These are phyloP conservation scores for Pyropia haitanensis DNA, from an alignment of 23 red algal genomes.

Conservation along the genomic window DNA sequence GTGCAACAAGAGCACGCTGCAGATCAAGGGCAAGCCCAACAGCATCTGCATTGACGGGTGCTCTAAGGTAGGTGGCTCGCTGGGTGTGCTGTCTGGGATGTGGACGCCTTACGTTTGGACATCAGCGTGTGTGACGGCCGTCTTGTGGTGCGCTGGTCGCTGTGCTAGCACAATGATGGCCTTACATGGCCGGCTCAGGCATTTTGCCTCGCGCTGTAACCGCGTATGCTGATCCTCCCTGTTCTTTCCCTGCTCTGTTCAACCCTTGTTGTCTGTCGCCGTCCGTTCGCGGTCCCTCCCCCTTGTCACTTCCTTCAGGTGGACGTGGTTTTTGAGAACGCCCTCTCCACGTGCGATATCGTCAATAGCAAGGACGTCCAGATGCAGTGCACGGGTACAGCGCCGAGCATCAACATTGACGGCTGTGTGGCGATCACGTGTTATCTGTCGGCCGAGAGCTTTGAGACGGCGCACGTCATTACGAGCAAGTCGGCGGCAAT, in stretches of 20 bases:
- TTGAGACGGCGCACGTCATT: slow-evolving; percentile 34
- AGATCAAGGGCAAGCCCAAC: slow-evolving; percentile 43
- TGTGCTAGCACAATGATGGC: too few relatives aligned
- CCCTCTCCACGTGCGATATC: slow-evolving; percentile 16
- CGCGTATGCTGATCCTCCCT: too few relatives aligned
- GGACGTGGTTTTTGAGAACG: slow-evolving; percentile 28
- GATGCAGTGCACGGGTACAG: slow-evolving; percentile 17
- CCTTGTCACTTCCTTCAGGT: neutral
- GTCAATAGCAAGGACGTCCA: slow-evolving; percentile 39
- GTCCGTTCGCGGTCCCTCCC: too few relatives aligned
- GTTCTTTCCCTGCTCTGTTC: too few relatives aligned
- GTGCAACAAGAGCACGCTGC: slow-evolving; percentile 22
- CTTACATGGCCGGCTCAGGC: too few relatives aligned
- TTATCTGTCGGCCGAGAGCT: slow-evolving; percentile 15
- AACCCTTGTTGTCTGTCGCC: too few relatives aligned
- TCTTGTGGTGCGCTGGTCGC: too few relatives aligned
- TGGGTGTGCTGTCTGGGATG: too few relatives aligned
- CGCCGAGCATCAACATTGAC: slow-evolving; percentile 31
- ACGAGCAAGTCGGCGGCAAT: slow-evolving; percentile 32
- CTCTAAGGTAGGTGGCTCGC: slow-evolving; percentile 1
- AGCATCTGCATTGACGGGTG: slow-evolving; percentile 39
- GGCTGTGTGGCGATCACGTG: slow-evolving; percentile 6
- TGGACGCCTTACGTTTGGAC: too few relatives aligned
- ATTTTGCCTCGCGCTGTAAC: too few relatives aligned
- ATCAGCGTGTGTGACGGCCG: too few relatives aligned